These are phyloP conservation scores for Nidula microcarpa DNA, from an alignment of 768 basidiomycete species.

Conservation along the genomic window DNA sequence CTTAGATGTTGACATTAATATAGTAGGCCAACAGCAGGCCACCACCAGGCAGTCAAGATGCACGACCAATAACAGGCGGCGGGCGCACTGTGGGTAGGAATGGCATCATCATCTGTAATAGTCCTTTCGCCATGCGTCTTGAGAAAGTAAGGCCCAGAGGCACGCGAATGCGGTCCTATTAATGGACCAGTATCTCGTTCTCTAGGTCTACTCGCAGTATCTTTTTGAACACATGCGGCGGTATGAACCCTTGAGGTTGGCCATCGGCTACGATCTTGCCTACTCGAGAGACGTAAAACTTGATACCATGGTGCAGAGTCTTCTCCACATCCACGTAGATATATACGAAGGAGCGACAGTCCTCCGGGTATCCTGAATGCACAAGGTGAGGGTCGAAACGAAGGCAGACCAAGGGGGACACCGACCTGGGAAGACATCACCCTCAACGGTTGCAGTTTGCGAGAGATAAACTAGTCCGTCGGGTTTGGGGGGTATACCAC, in stretches of 20 bases:
- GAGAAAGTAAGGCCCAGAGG: not conserved
- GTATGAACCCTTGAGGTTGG: constrained; percentile 3
- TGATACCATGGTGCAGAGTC: constrained; percentile 10
- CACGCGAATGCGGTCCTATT: not conserved
- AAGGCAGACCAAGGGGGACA: not conserved
- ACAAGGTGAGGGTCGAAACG: not conserved
- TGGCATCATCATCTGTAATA: not conserved
- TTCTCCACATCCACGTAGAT: constrained; percentile 9
- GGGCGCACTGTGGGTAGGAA: not conserved
- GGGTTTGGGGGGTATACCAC: not conserved
- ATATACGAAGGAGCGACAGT: not conserved
- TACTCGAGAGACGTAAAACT: constrained; percentile 9
- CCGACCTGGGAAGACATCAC: not conserved
- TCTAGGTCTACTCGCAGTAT: not conserved
- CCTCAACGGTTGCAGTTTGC: not conserved
- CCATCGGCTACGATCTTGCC: constrained; percentile 8
- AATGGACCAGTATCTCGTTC: too few relatives aligned
- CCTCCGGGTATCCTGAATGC: not conserved
- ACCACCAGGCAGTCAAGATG: too few relatives aligned
- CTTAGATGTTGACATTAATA: too few relatives aligned
- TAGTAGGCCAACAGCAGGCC: too few relatives aligned
- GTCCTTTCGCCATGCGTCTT: not conserved
- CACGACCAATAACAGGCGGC: not conserved
- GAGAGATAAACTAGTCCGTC: not conserved
- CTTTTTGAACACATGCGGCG: constrained; percentile 5